Evolutionary conservation across 2,329 filamentous ascomycete genomes (phyloP), one percentile per base, ranked within the genome.

Genomic region (Neophaeococcomyces aloes): DNA sequence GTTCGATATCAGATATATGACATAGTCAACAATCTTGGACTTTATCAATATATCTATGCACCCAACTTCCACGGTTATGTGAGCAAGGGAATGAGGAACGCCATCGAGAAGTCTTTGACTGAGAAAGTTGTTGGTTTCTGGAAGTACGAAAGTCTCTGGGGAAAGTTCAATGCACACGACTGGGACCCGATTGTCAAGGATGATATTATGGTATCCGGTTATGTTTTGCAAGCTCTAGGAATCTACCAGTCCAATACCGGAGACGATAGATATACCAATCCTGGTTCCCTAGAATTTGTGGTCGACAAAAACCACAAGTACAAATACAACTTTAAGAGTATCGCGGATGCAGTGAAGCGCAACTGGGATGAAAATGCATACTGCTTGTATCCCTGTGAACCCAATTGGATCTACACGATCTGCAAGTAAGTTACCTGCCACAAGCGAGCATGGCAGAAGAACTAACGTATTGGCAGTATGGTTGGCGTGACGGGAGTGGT

Each of bases 1-100:
- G 31, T 50, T 17, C 46, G 48, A 8, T 50, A 50, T 25, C 48
- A 50, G n/a, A 36, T 48, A n/a, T 50, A 48, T 19, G 48, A 48
- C 32, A 29, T 32, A 2, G 37, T 48, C 42, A 43, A 38, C 18
- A 27, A 25, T 17, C 34, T 48, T 11, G 46, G 46, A 2, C 23
- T 48, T 11, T 50, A 48, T 36, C 45, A 48, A 27, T 48, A 21
- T 15, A 33, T 46, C 2, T 50, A 46, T 32, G 38, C 31, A 18
- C 46, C 48, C 15, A 50, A 44, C 35, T 50, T 48, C 31, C 48
- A 44, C 35, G 48, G 48, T 17, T 50, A 50, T 42, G 25, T 46
- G 18, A 42, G 45, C 4, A 38, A 48, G 32, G 48, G 42, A 3
- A 31, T 37, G 15, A 23, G 46, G 8, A 50, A 50, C 18, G 13